phyloP scores from a whole-genome alignment of 192 early-diverging fungal species.

The Backusella parvicylindrica region DNA sequence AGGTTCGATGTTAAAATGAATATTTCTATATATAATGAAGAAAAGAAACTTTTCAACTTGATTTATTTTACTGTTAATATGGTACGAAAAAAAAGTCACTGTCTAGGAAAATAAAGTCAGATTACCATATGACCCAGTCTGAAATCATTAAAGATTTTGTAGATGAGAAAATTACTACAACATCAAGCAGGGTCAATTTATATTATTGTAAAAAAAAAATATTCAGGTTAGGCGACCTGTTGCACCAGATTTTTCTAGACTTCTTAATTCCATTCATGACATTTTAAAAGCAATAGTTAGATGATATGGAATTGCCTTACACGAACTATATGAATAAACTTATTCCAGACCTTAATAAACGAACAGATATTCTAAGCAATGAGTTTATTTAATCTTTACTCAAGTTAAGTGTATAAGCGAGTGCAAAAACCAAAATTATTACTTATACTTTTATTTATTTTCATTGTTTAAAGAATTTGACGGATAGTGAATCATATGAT shows the following conservation, averaged over 20 bases:
- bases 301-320: constrained; percentile 55
- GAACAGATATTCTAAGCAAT: constrained; percentile 46
- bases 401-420: constrained; percentile 25
- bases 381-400: constrained; percentile 39
- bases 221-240: no score
- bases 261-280: constrained; percentile 41
- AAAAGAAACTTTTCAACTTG: no score
- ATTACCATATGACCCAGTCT: no score
- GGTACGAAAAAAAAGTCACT: no score
- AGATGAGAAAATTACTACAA: no score
- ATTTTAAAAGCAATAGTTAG: constrained; percentile 45
- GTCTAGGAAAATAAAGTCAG: no score
- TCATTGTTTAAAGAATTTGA: constrained; percentile 35
- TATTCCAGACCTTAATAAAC: constrained; percentile 43
- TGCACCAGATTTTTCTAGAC: constrained; percentile 46
- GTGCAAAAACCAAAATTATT: background rate
- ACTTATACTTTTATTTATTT: constrained; percentile 2
- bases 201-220: no score
- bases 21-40: no score
- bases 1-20: no score
- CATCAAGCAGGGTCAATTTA: no score
- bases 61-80: no score
- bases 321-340: constrained; percentile 45
- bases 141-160: no score
- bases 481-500: constrained; percentile 37